phyloP scores from a whole-genome alignment of 441 rosid species.

The Jatropha podagrica region DNA sequence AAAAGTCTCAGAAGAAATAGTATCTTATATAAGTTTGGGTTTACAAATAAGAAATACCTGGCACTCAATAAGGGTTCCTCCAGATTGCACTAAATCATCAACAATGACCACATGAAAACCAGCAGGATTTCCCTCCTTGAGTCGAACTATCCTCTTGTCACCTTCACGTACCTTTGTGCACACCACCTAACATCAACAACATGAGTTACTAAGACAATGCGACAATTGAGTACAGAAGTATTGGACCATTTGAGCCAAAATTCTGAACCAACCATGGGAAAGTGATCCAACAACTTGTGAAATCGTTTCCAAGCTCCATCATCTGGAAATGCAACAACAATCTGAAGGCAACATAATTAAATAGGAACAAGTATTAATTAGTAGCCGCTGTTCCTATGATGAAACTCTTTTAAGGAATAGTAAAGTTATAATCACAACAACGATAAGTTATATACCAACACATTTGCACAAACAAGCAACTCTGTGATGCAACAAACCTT shows the following conservation, averaged over 20 bases:
- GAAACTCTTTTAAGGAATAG: conserved; percentile 4
- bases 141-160: conserved; percentile 85
- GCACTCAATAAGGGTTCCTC: conserved; percentile 96
- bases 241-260: conserved; percentile 4
- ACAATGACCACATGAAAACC: conserved; percentile 94
- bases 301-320: conserved; percentile 99
- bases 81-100: conserved; percentile 96
- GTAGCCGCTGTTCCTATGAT: not conserved
- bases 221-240: not conserved
- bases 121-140: conserved; percentile 91
- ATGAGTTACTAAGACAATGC: conserved; percentile 15
- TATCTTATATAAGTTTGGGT: not conserved
- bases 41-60: conserved; percentile 54
- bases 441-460: not conserved
- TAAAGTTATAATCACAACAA: not conserved
- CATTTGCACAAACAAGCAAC: conserved; percentile 8
- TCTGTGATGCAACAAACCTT: conserved; percentile 37
- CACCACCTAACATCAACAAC: conserved; percentile 64
- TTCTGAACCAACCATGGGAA: conserved; percentile 59
- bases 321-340: conserved; percentile 94
- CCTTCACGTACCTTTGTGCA: conserved; percentile 98
- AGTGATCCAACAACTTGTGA: conserved; percentile 84
- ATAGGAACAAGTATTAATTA: not conserved
- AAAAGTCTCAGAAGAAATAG: not conserved
- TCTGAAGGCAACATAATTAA: conserved; percentile 36